Conservation (phyloP, 2,329 filamentous ascomycete species). For the Falciphora oryzae region DNA sequence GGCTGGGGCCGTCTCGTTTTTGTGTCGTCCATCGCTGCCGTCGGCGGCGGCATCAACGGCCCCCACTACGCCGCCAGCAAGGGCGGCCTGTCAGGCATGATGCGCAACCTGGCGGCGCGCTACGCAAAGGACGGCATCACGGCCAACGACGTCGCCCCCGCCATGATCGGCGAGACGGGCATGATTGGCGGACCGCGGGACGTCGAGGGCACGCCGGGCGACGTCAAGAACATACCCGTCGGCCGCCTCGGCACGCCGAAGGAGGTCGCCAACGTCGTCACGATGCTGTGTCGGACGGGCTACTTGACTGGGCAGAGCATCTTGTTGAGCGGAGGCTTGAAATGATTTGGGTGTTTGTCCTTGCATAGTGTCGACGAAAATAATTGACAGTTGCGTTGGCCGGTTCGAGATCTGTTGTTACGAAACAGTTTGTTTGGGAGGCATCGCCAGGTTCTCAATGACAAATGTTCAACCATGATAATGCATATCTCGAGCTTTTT, state of each 20-base stretch:
- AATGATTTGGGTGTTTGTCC: slow-evolving; percentile 23
- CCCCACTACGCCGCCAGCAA: slow-evolving; percentile 57
- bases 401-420: no score
- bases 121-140: slow-evolving; percentile 57
- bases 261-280: slow-evolving; percentile 55
- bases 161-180: slow-evolving; percentile 60
- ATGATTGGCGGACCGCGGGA: slow-evolving; percentile 54
- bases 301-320: slow-evolving; percentile 55
- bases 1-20: slow-evolving; percentile 46
- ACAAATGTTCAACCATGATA: no score
- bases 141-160: slow-evolving; percentile 63
- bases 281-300: slow-evolving; percentile 54
- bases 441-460: no score
- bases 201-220: slow-evolving; percentile 46
- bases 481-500: no score
- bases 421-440: no score
- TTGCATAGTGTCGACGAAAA: no score
- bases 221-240: slow-evolving; percentile 54
- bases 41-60: slow-evolving; percentile 59
- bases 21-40: slow-evolving; percentile 57
- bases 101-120: slow-evolving; percentile 56
- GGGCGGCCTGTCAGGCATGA: slow-evolving; percentile 57
- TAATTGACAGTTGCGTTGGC: no score
- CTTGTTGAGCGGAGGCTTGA: slow-evolving; percentile 45
- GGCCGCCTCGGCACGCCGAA: slow-evolving; percentile 51